Evolutionary conservation across 1,284 basidiomycete genomes (phyloP).

Genomic region (Marasmius tenuissimus): DNA sequence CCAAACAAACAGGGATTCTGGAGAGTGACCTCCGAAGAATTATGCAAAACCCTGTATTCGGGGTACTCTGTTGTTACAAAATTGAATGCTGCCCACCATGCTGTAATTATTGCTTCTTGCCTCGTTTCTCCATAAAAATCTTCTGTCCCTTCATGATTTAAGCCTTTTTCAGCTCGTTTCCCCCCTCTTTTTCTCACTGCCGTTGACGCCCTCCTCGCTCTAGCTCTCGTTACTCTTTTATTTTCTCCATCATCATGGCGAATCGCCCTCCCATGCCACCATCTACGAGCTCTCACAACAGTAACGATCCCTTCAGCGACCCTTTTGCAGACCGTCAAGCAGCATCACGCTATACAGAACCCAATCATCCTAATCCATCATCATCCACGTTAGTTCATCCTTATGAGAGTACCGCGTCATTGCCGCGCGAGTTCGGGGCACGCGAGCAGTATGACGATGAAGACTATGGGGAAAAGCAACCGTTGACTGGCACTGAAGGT

Average conservation of each 20-base stretch:
- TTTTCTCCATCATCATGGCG: constrained; percentile 38
- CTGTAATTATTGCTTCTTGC: constrained; percentile 1
- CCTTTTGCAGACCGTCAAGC: constrained; percentile 70
- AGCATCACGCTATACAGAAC: constrained; percentile 61
- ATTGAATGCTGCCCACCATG: neutral
- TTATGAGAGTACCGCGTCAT: constrained; percentile 53
- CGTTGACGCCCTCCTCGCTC: neutral
- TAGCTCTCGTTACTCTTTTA: constrained; percentile 9
- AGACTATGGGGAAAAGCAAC: constrained; percentile 71
- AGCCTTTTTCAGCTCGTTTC: too few species aligned
- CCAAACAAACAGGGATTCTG: neutral
- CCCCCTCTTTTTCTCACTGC: neutral
- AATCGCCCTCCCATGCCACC: constrained; percentile 37
- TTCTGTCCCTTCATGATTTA: neutral
- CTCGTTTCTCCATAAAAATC: neutral
- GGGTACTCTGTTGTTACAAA: neutral
- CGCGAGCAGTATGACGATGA: constrained; percentile 54
- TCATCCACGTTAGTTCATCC: constrained; percentile 38
- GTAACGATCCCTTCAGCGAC: constrained; percentile 45
- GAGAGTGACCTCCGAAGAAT: neutral
- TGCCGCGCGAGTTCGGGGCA: constrained; percentile 54
- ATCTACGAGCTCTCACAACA: constrained; percentile 36
- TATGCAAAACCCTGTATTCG: too few species aligned
- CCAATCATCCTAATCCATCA: constrained; percentile 44
- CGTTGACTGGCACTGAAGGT: constrained; percentile 56